Evolutionary conservation across 495 filamentous ascomycete species (phyloP), one percentile per base, ranked within the genome.

Genomic region (Clavariopsis aquatica): DNA sequence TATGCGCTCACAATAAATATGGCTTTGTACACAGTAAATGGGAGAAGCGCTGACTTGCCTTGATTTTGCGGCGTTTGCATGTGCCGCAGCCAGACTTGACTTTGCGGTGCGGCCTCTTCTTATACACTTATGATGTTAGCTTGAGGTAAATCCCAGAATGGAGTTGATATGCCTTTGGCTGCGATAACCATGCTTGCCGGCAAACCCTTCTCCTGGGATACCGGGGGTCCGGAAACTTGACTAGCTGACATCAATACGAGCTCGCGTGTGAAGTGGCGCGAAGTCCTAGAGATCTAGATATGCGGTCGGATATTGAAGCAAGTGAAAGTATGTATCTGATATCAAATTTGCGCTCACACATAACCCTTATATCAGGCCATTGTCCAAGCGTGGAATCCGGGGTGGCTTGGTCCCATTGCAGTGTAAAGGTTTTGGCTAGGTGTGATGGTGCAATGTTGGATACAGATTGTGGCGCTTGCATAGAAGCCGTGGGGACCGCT

Each of bases 41-140:
- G 5, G 20, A 29, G 31, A 23, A 26, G 43, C 19, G 12, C 10
- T 2, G 28, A 27, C 63, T 24, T n/a, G 60, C 63, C 20, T 66
- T 66, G 15, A 66, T 60, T 27, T 66, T 66, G 12, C 63, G 12
- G 8, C 63, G 55, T 22, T 66, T 66, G 46, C 63, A 66, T 4
- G 49, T 60, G 20, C 34, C 22, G 29, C 63, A 66, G 20, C 63
- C 63, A 2, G 23, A 59, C 24, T 60, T 66, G 17, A 60, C 63
- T 47, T 66, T 66, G 23, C 63, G 49, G 41, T 66, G 63, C n/a
- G 63, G 56, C 13, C 56, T 43, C 38, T 66, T 60, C 24, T 60
- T 66, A 34, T 66, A 66, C 1, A 66, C 63, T 66, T 12, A 5
- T 28, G 9, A 19, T 9, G 34, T 52, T 23, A 51, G 45, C 31